Conservation (phyloP, 768 basidiomycete species). For the Kwoniella bestiolae region DNA sequence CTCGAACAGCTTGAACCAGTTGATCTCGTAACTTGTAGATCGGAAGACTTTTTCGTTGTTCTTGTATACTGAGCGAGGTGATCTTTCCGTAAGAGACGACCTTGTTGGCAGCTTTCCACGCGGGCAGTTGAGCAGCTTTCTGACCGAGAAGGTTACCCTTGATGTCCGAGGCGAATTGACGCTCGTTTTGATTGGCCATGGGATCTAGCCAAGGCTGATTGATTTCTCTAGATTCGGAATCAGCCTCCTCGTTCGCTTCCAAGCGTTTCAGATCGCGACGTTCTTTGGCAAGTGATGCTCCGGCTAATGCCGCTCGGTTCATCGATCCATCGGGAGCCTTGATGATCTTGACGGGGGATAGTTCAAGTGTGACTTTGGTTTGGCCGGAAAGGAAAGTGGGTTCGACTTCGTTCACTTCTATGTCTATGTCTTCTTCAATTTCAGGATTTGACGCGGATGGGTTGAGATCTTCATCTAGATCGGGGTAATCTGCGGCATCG, state of each 20-base stretch:
- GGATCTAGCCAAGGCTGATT: slow-evolving; percentile 97
- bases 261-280: slow-evolving; percentile 91
- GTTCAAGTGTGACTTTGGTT: slow-evolving; percentile 90
- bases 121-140: slow-evolving; percentile 77
- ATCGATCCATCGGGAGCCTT: slow-evolving; percentile 98
- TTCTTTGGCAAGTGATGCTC: slow-evolving; percentile 92
- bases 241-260: slow-evolving; percentile 90
- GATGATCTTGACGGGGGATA: slow-evolving; percentile 96
- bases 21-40: slow-evolving; percentile 94
- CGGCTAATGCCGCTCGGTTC: slow-evolving; percentile 91
- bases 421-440: slow-evolving; percentile 94
- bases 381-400: slow-evolving; percentile 95
- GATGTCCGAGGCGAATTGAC: slow-evolving; percentile 89
- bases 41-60: slow-evolving; percentile 86
- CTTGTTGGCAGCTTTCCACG: slow-evolving; percentile 91
- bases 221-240: slow-evolving; percentile 92
- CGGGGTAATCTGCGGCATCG: slow-evolving; percentile 73
- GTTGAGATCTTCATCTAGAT: slow-evolving; percentile 55
- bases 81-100: slow-evolving; percentile 94
- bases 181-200: slow-evolving; percentile 86
- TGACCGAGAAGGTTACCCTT: slow-evolving; percentile 67
- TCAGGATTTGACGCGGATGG: slow-evolving; percentile 65
- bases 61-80: slow-evolving; percentile 85
- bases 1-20: slow-evolving; percentile 82
- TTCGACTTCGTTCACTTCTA: slow-evolving; percentile 95